These are phyloP conservation scores for Scedosporium minutisporum DNA, from an alignment of 2,329 filamentous ascomycete genomes.

Conservation along the genomic window DNA sequence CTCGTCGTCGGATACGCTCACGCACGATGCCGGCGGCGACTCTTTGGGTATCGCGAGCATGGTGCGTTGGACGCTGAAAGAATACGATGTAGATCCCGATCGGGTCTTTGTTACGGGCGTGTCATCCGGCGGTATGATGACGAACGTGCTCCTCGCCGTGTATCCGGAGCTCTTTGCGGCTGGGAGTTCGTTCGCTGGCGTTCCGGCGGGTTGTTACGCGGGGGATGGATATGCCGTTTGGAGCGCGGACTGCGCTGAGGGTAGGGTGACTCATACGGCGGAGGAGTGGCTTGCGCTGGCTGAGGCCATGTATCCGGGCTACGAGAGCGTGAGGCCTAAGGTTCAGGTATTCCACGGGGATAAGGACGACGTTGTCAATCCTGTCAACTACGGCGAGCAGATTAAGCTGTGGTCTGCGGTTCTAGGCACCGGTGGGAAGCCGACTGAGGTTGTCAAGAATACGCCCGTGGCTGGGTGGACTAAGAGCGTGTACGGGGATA, in stretches of 20 bases:
- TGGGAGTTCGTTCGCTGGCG: constrained; percentile 34
- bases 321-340: constrained; percentile 40
- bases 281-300: constrained; percentile 25
- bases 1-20: constrained; percentile 35
- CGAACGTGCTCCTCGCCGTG: constrained; percentile 38
- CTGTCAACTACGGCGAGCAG: constrained; percentile 43
- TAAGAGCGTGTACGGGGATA: constrained; percentile 12
- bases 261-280: constrained; percentile 27
- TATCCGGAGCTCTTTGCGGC: constrained; percentile 45
- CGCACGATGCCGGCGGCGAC: constrained; percentile 41
- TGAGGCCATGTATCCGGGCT: constrained; percentile 35
- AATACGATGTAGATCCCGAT: constrained; percentile 33
- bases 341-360: constrained; percentile 51
- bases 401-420: constrained; percentile 43
- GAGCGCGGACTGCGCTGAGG: constrained; percentile 42
- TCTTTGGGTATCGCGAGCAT: constrained; percentile 43
- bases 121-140: constrained; percentile 48
- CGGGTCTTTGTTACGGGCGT: constrained; percentile 42
- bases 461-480: constrained; percentile 9
- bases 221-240: constrained; percentile 30
- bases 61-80: constrained; percentile 37
- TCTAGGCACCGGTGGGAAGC: constrained; percentile 6
- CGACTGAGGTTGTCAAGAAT: constrained; percentile 7
- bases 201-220: constrained; percentile 39
- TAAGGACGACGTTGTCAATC: constrained; percentile 37